These are phyloP conservation scores for Gypsophila paniculata DNA, from an alignment of 179 eudicot species.

Conservation along the genomic window DNA sequence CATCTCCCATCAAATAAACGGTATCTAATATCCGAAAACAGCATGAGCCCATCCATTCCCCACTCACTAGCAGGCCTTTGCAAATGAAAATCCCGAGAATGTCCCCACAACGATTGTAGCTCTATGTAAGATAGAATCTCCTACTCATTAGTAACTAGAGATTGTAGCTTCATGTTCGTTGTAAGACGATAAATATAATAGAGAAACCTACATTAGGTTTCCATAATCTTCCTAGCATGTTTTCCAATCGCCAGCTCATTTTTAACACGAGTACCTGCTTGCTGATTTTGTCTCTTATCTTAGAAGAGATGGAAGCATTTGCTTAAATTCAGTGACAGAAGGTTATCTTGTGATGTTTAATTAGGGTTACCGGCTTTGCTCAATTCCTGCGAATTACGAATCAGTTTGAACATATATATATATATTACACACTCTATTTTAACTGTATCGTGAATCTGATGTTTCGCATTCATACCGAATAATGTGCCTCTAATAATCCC, in stretches of 20 bases:
- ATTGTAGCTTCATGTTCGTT: neutral
- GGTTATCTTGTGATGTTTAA: neutral
- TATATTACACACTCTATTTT: neutral
- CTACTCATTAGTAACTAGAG: neutral
- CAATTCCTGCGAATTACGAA: no score
- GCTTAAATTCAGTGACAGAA: neutral
- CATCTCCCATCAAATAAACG: neutral
- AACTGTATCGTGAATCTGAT: neutral
- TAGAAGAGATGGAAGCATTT: neutral
- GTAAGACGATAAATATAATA: neutral
- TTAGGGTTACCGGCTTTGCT: neutral
- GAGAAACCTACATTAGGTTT: slow-evolving; percentile 5
- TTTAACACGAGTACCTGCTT: neutral
- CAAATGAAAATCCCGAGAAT: neutral
- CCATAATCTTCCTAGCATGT: neutral
- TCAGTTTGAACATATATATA: no score
- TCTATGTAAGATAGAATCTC: no score
- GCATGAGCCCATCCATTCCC: neutral
- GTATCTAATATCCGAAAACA: neutral
- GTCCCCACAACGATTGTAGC: neutral
- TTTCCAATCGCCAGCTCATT: neutral
- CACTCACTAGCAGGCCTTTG: neutral
- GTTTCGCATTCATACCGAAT: neutral
- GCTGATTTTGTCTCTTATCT: neutral
- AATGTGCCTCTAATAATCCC: neutral